Base-by-base conservation (phyloP, 2,329 filamentous ascomycete genomes). In the Harringtonia aguacate region DNA sequence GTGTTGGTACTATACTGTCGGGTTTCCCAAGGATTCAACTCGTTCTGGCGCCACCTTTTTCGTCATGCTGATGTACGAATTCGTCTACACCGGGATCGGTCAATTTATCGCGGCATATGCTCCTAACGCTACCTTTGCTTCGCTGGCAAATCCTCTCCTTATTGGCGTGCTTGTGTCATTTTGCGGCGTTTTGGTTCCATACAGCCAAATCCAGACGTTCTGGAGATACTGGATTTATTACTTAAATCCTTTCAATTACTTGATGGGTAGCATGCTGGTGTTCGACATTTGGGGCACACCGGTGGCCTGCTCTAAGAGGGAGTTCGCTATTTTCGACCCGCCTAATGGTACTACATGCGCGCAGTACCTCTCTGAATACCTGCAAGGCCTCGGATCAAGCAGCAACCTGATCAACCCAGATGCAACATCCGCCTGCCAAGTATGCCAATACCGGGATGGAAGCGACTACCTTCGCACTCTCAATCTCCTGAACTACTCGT, bases 121-220 rank as follows among this genome's bases (percentile, higher is more conserved):
- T 0, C 77, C 76, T 0, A 79, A 77, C 48, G 74, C 69, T 24
- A 68, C 77, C 5, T 78, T 79, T 33, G 76, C 77, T 0, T 63
- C 72, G 0, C 64, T 79, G 4, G 68, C 70, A 48, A 79, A 78
- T 49, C 75, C 75, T 0, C 54, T 79, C 1, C 40, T 78, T 14
- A 61, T 79, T 44, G 67, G 70, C 55, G 58, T 77, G 30, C 65
- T 86, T 3, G 70, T 85, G 9, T 74, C 73, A 1, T 88, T 89
- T 65, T 87, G 82, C 53, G 84, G 84, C 50, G 81, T 87, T 2
- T 66, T 86, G 4, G 82, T 87, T 0, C 81, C 82, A 0, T 85
- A 81, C 49, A 55, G 54, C 0, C 69, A 72, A 20, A 68, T 88
- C 18, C 73, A 77, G 9, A 52, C 59, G 1, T 87, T 87, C 60